Conservation (phyloP, 306 rosid genomes). For the Mucuna pruriens region DNA sequence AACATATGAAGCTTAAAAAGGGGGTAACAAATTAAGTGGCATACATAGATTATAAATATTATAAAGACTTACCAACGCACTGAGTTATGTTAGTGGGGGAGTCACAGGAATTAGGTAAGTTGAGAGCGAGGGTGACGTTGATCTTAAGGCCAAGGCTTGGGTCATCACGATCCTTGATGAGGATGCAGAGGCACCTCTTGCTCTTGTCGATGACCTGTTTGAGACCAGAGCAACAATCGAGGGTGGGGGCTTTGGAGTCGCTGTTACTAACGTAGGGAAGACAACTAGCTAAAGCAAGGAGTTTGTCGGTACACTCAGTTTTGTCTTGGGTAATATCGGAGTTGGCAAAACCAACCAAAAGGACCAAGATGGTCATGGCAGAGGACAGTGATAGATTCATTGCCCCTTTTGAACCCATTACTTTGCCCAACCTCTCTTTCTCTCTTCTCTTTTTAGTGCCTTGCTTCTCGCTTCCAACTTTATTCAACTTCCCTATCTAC, state of each 20-base stretch:
- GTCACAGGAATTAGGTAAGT: slow-evolving; percentile 61
- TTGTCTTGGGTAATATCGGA: slow-evolving; percentile 67
- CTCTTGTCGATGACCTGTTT: slow-evolving; percentile 58
- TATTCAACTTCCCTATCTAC: background rate
- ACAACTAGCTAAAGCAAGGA: slow-evolving; percentile 58
- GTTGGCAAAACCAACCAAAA: slow-evolving; percentile 46
- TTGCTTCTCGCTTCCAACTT: background rate
- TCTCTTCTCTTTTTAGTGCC: too few species aligned
- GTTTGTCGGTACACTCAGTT: slow-evolving; percentile 66
- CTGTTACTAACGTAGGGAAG: slow-evolving; percentile 68
- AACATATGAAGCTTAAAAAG: slow-evolving; percentile 3
- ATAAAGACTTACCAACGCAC: slow-evolving; percentile 57
- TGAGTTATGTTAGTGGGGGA: slow-evolving; percentile 55
- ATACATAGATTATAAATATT: background rate
- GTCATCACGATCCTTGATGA: slow-evolving; percentile 71
- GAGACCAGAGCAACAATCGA: slow-evolving; percentile 76
- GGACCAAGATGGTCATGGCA: slow-evolving; percentile 14
- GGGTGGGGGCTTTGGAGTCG: slow-evolving; percentile 62
- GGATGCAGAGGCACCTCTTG: slow-evolving; percentile 70
- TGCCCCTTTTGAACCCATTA: background rate
- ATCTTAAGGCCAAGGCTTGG: slow-evolving; percentile 70
- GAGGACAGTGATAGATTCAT: slow-evolving; percentile 21
- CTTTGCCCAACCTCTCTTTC: too few species aligned
- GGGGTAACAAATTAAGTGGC: background rate
- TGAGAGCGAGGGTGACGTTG: slow-evolving; percentile 65